phyloP scores from a whole-genome alignment of 2,329 filamentous ascomycete genomes.

The Monosporascus ibericus region DNA sequence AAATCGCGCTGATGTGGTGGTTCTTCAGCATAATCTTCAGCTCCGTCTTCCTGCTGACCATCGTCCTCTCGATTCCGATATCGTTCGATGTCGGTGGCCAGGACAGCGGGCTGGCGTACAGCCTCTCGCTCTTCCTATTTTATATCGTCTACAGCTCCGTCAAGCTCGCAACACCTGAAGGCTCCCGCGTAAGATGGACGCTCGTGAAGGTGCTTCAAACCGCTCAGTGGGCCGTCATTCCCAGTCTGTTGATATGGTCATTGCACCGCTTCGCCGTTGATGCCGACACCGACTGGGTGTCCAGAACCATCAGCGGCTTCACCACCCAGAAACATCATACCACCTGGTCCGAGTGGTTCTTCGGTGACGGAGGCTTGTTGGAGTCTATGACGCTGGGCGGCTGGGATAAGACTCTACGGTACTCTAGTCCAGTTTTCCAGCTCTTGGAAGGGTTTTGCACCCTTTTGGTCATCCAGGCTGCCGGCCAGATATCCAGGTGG shows the following conservation, averaged over 20 bases:
- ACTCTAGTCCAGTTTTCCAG: constrained; percentile 92
- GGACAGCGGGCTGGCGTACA: constrained; percentile 91
- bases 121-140: constrained; percentile 79
- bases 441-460: constrained; percentile 95
- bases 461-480: constrained; percentile 87
- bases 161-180: constrained; percentile 73
- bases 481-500: constrained; percentile 90
- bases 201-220: constrained; percentile 64
- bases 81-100: constrained; percentile 96
- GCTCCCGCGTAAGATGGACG: constrained; percentile 67
- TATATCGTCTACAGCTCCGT: constrained; percentile 83
- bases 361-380: constrained; percentile 77
- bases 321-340: constrained; percentile 52
- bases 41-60: constrained; percentile 79
- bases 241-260: constrained; percentile 85
- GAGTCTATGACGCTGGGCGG: constrained; percentile 74
- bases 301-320: constrained; percentile 66
- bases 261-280: constrained; percentile 94
- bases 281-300: constrained; percentile 75
- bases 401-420: constrained; percentile 84
- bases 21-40: constrained; percentile 74
- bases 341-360: constrained; percentile 77
- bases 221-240: constrained; percentile 82
- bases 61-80: constrained; percentile 92
- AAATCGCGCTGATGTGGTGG: constrained; percentile 65